Base-by-base conservation (phyloP, 257 asterid genomes). In the Henckelia pumila region DNA sequence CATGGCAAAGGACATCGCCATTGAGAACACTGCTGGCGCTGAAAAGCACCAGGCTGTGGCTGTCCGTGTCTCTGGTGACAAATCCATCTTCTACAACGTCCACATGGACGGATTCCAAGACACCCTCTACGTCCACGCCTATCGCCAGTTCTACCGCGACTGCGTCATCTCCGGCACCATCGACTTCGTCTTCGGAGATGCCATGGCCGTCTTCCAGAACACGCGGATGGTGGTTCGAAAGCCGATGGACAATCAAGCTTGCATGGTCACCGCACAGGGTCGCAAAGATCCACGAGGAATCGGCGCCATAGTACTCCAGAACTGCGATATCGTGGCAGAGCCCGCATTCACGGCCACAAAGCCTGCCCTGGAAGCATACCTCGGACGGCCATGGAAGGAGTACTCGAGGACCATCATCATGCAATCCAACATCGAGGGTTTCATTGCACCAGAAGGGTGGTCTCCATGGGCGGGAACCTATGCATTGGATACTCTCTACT, bases 21-120 rank as follows among this genome's bases (percentile, higher is more conserved):
- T 82, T 10, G 80, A 82, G 57, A 82, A 82, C 75, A 56, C 82
- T 0, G 87, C 84, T 1, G 87, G 84, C 20, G 19, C 79, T 1
- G 24, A 8, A 8, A 63, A 53, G 58, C 79, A 79, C 67, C 84
- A 79, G 33, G 87, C 87, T 0, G 82, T 79, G 56, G 87, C 87
- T 6, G 73, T 82, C 20, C 76, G 80, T 2, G 77, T 69, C 19
- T 63, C 70, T 1, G 78, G 68, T 0, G 84, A 82, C 24, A 62
- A 62, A 35, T 47, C 53, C 20, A 47, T 47, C 53, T 47, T 47
- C 20, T 16, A 16, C 53, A 47, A 47, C 21, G 20, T 47, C 53
- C 20, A 47, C 20, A 47, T 47, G 20, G 20, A 47, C 20, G 53
- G 53, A 0, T 47, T 47, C 53, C 20, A 47, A 5, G 53, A 47